phyloP scores from a whole-genome alignment of 352 stramenopile species.

The Aphanomyces euteiches region DNA sequence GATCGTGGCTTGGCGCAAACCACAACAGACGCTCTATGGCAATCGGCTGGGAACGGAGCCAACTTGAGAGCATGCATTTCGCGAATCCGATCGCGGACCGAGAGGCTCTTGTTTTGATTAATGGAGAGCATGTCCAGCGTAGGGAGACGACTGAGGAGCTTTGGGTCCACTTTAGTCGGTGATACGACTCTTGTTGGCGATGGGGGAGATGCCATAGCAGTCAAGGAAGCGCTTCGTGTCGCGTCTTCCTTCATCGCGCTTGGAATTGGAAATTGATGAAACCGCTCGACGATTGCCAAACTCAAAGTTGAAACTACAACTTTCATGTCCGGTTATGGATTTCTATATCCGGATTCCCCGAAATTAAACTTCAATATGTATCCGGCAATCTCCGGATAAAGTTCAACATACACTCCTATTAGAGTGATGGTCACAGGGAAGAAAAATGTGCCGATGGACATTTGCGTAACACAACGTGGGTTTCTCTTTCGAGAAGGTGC shows the following conservation, averaged over 20 bases:
- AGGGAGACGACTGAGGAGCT: slow-evolving; percentile 11
- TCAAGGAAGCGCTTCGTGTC: not conserved
- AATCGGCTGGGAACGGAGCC: not conserved
- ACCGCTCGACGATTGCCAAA: not conserved
- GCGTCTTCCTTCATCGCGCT: not conserved
- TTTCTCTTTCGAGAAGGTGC: not conserved
- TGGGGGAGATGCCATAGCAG: not conserved
- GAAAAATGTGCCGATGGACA: not conserved
- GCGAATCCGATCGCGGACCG: slow-evolving; percentile 16
- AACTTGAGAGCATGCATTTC: slow-evolving; percentile 22
- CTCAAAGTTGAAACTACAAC: not conserved
- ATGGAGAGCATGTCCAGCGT: slow-evolving; percentile 9
- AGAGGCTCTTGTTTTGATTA: slow-evolving; percentile 5
- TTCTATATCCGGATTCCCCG: not conserved
- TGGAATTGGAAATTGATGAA: not conserved
- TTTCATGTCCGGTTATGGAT: not conserved
- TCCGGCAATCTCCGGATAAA: not conserved
- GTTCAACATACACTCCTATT: not conserved
- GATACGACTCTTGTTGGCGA: not conserved
- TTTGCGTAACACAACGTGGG: not conserved
- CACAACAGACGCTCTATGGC: not conserved
- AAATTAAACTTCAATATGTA: not conserved
- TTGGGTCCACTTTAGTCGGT: not conserved
- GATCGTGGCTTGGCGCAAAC: not conserved
- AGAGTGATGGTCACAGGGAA: not conserved